phyloP scores from a whole-genome alignment of 2,329 filamentous ascomycete species.

The Ramularia endophylla region DNA sequence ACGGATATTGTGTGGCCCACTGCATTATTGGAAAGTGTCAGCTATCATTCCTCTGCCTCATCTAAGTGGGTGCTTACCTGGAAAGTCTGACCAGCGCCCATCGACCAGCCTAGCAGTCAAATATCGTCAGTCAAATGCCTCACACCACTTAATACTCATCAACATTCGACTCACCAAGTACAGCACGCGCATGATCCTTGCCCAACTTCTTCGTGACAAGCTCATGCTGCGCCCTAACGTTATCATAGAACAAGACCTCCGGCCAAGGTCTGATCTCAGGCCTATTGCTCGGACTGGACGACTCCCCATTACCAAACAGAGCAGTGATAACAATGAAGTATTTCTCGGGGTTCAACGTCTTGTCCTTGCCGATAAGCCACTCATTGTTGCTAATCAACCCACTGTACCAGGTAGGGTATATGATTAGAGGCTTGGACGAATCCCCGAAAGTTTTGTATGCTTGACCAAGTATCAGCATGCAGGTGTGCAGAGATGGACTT shows the following conservation, averaged over 20 bases:
- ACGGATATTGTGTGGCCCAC: conserved; percentile 32
- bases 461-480: too few species aligned
- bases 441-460: conserved; percentile 73
- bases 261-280: conserved; percentile 52
- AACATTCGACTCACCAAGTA: conserved; percentile 67
- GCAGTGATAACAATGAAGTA: conserved; percentile 66
- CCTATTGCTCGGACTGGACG: conserved; percentile 59
- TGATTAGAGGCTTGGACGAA: conserved; percentile 55
- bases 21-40: conserved; percentile 20
- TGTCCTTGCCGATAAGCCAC: conserved; percentile 65
- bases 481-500: too few species aligned
- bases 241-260: conserved; percentile 60
- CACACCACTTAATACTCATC: too few species aligned
- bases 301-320: conserved; percentile 64
- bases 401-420: conserved; percentile 75
- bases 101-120: background rate
- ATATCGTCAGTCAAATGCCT: too few species aligned
- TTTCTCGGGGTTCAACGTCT: conserved; percentile 56
- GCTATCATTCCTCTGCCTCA: too few species aligned
- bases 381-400: conserved; percentile 64
- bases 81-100: conserved; percentile 53
- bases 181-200: conserved; percentile 54
- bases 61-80: conserved; percentile 8
- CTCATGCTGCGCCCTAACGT: conserved; percentile 60
- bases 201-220: conserved; percentile 59